Evolutionary conservation across 805 yeast genomes (phyloP), one percentile per base, ranked within the genome.

Genomic region (Brettanomyces sp.): DNA sequence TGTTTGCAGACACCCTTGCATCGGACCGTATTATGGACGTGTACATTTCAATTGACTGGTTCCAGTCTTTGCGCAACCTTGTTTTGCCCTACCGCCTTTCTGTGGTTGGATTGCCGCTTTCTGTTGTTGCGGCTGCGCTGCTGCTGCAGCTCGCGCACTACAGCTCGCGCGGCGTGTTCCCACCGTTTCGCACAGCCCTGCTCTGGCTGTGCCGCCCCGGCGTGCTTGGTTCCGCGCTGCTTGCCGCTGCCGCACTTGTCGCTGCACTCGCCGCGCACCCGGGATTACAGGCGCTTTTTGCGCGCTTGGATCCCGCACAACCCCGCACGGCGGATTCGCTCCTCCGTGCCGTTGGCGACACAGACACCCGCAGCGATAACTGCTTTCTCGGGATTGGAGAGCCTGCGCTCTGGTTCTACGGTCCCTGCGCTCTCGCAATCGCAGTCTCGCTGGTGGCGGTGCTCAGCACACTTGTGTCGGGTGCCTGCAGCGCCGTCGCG

Each of bases 1-100:
- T 80, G 1, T 78, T 81, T 74, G 65, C 69, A 23, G 72, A 70
- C 45, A 62, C 73, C 18, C 50, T 59, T 24, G 45, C 60, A 24
- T 58, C 65, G 3, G 65, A 57, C 38, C 55, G 54, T 34, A 58
- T 66, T 11, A 54, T 73, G 54, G 74, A 69, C 46, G 59, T 76
- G 12, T 60, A 60, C 21, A 44, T 76, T 34, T 57, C 68, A 6
- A 66, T 85, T 13, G 83, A 85, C 59, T 62, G 78, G 58, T 53
- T 74, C 40, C 69, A 73, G 30, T 82, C 91, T 36, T 62, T 90
- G 48, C 82, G 80, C 47, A 70, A 84, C 51, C 63, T 90, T 41
- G 82, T 85, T 4, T 68, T 89, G 53, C 70, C 95, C 46, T 91
- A 85, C 62, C 72, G 99, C 56, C 71, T 91, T 12, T 78, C 85